These are phyloP conservation scores for Geranomyces michiganensis DNA, from an alignment of 192 early-diverging fungal genomes.

Conservation along the genomic window DNA sequence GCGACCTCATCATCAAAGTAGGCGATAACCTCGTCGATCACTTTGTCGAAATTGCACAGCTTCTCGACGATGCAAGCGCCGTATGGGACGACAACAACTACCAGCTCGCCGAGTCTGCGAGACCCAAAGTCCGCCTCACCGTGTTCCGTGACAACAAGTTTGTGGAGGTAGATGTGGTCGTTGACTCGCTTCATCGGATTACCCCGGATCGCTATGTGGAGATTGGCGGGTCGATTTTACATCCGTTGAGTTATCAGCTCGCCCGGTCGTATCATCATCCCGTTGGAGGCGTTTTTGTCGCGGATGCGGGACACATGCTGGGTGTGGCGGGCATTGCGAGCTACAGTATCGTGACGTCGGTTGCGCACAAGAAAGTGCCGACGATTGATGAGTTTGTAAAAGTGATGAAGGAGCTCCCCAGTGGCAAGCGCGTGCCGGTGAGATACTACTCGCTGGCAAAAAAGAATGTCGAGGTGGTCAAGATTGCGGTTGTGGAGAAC, in stretches of 20 bases:
- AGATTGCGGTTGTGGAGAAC: conserved; percentile 39
- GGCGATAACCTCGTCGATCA: conserved; percentile 65
- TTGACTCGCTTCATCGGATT: conserved; percentile 43
- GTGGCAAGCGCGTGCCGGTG: conserved; percentile 36
- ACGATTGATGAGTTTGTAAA: conserved; percentile 73
- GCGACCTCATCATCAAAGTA: conserved; percentile 44
- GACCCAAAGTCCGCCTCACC: conserved; percentile 17
- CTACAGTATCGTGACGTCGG: conserved; percentile 36
- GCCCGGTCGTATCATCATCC: conserved; percentile 40
- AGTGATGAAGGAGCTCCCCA: conserved; percentile 54
- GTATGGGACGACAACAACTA: conserved; percentile 27
- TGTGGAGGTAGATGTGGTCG: conserved; percentile 38
- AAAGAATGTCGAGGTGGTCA: conserved; percentile 43
- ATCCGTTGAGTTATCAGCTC: conserved; percentile 50
- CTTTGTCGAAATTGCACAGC: conserved; percentile 69
- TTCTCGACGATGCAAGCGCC: conserved; percentile 52
- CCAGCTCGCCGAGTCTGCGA: conserved; percentile 12
- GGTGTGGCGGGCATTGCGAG: conserved; percentile 41
- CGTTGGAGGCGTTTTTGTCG: conserved; percentile 41
- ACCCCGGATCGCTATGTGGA: conserved; percentile 81
- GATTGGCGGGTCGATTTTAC: conserved; percentile 72
- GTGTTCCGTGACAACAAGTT: conserved; percentile 53
- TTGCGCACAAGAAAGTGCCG: conserved; percentile 57
- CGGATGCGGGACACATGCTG: conserved; percentile 45
- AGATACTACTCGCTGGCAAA: conserved; percentile 36